Percentiles rank a stretch among this genome's conserved stretches.
These are phyloP conservation scores for Annulohypoxylon stygium DNA, from an alignment of 495 filamentous ascomycete species.

Conservation along the genomic window DNA sequence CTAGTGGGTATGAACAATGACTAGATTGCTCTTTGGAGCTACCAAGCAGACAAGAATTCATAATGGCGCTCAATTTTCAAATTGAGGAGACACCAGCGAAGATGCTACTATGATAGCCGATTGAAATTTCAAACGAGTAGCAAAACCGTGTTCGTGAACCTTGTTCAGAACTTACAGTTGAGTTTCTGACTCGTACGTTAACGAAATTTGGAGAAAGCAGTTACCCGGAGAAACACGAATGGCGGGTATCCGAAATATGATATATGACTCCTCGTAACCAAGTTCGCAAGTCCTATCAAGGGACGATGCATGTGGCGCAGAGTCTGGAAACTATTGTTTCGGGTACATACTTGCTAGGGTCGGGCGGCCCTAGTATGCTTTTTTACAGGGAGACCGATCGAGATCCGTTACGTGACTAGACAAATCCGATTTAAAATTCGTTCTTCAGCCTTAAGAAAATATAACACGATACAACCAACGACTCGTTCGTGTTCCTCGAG, in stretches of 20 bases:
- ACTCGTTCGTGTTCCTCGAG: constrained; percentile 16
- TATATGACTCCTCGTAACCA: background rate
- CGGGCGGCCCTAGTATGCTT: background rate
- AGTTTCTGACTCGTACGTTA: background rate
- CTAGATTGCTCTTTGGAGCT: background rate
- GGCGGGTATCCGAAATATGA: background rate
- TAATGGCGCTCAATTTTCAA: background rate
- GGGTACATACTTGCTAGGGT: background rate
- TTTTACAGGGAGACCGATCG: background rate
- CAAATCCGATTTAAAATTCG: constrained; percentile 1
- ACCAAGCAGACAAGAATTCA: background rate
- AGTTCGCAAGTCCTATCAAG: background rate
- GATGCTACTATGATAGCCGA: background rate
- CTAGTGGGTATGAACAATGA: background rate
- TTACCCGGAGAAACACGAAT: too few relatives aligned
- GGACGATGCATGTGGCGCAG: background rate
- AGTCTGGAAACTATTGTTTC: background rate
- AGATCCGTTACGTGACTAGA: constrained; percentile 4
- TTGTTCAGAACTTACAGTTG: too few relatives aligned
- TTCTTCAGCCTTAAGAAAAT: constrained; percentile 28
- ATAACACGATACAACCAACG: background rate
- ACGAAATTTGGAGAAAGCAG: background rate
- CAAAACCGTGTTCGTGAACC: too few relatives aligned
- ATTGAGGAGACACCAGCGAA: background rate
- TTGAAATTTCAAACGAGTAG: too few relatives aligned